Base-by-base conservation (phyloP, 164 flowering plant species). In the Chimonanthus salicifolius region DNA sequence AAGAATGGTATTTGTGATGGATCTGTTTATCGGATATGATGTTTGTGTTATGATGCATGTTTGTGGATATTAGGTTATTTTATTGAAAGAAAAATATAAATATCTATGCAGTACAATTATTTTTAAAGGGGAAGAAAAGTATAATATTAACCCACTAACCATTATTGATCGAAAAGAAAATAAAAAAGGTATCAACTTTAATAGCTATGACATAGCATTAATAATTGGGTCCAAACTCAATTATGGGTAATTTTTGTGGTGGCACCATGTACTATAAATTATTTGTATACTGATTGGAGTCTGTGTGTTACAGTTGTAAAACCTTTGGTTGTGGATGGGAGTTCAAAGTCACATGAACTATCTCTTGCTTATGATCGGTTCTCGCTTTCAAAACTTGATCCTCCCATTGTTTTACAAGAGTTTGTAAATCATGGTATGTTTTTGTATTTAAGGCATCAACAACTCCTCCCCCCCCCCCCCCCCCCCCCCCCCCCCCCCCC, bases 321-420 rank as follows among this genome's bases (percentile, higher is more conserved):
- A 82, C 99, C 98, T 50, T 78, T 96, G 79, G 84, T 90, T 76
- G 86, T 82, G 47, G 94, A 92, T 85, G 97, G 92, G 75, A 90
- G 87, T 69, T 84, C 92, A 33, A 90, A 90, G 80, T 96, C 97
- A n/a, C 99, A 96, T 82, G 90, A 92, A 79, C 74, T 92, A 10
- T 89, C 92, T 49, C 92, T 96, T 74, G 98, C 99, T 68, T 96
- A 85, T 83, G 98, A 96, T 78, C 87, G 84, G 48, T 80, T 73
- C 71, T 94, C 98, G 43, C 92, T 92, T 7, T 83, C 81, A 68
- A 87, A 88, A 75, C 94, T 96, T 48, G 98, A 94, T 60, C 92
- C 97, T 62, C 99, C 99, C 4, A 88, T 96, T 79, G 98, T 96
- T 77, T 83, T 96, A 62, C 98, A 96, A 81, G 99, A 96, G 82